phyloP scores from a whole-genome alignment of 2,329 filamentous ascomycete genomes.

The Fusarium pseudograminearum region DNA sequence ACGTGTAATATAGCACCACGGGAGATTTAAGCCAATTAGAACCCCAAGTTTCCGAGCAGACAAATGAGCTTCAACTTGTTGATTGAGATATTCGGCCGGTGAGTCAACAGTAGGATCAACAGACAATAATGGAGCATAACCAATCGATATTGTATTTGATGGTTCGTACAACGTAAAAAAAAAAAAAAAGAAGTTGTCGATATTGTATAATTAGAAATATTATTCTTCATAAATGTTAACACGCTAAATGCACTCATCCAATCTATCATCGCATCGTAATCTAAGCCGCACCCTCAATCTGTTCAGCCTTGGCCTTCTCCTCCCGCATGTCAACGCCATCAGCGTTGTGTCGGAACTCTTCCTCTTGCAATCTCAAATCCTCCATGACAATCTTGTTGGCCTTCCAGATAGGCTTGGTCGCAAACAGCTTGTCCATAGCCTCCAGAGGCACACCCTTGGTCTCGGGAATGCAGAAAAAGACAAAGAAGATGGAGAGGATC shows the following conservation, averaged over 20 bases:
- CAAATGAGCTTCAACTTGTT: neutral
- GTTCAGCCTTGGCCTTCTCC: conserved; percentile 47
- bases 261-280: neutral
- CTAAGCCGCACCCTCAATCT: conserved; percentile 39
- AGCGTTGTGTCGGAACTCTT: conserved; percentile 51
- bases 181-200: no score
- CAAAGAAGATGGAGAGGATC: conserved; percentile 67
- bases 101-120: neutral
- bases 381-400: conserved; percentile 60
- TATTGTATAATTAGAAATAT: neutral
- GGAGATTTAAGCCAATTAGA: neutral
- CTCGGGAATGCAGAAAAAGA: conserved; percentile 73
- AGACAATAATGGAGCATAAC: no score
- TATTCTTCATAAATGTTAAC: neutral
- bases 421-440: conserved; percentile 72
- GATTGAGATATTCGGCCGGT: neutral
- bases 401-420: conserved; percentile 58
- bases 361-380: conserved; percentile 54
- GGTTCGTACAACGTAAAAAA: no score
- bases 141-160: no score
- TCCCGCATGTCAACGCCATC: conserved; percentile 46
- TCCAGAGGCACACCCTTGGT: conserved; percentile 75
- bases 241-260: neutral
- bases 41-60: conserved; percentile 4
- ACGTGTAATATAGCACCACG: neutral